Evolutionary conservation across 169 alveolate genomes (phyloP).

Genomic region (Plasmodium knowlesi): DNA sequence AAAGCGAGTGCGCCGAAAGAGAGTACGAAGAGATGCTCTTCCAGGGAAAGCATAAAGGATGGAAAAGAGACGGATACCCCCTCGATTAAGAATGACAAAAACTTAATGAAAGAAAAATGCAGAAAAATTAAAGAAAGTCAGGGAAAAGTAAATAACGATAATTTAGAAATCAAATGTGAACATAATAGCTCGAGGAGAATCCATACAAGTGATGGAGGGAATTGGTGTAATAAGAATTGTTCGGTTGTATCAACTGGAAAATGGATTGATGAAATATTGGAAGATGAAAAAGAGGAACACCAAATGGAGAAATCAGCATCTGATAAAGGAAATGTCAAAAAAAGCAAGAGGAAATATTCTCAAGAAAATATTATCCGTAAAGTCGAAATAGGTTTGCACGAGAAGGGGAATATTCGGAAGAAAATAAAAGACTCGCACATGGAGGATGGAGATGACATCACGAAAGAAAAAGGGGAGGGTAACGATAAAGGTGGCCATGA

Average conservation of each 20-base stretch:
- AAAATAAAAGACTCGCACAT: background rate
- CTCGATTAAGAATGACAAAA: background rate
- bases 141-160: background rate
- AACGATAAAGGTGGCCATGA: background rate
- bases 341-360: conserved; percentile 2
- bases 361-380: background rate
- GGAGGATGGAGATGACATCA: background rate
- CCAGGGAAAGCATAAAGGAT: background rate
- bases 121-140: background rate
- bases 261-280: background rate
- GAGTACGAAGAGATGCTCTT: background rate
- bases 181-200: background rate
- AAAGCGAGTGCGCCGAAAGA: background rate
- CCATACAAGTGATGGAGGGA: background rate
- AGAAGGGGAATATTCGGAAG: background rate
- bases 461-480: background rate
- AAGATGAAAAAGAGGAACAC: background rate
- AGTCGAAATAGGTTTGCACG: background rate
- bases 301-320: background rate
- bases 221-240: background rate
- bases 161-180: background rate
- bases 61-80: background rate
- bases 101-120: background rate
- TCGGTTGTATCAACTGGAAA: background rate
- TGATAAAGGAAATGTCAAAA: conserved; percentile 17